phyloP scores from a whole-genome alignment of 2,329 filamentous ascomycete species.

The Emergomyces africanus region DNA sequence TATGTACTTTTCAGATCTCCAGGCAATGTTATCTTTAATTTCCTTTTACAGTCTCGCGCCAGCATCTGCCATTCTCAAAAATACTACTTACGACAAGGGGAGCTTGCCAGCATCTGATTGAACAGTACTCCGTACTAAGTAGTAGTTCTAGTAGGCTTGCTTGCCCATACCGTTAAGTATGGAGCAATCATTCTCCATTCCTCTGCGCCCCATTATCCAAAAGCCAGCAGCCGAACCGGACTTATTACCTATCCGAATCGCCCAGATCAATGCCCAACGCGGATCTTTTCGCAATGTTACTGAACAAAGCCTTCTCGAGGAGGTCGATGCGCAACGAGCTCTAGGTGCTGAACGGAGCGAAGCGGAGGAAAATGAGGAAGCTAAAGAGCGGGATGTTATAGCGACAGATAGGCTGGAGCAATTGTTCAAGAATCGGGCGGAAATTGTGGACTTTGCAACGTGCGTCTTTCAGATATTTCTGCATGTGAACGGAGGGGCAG shows the following conservation, averaged over 20 bases:
- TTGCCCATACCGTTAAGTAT: slow-evolving; percentile 18
- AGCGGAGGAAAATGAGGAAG: slow-evolving; percentile 35
- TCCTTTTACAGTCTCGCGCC: not conserved
- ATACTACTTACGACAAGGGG: not conserved
- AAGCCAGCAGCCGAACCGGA: slow-evolving; percentile 4
- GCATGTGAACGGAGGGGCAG: not conserved
- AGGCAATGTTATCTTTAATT: not conserved
- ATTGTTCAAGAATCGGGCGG: slow-evolving; percentile 32
- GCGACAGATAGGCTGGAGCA: slow-evolving; percentile 27
- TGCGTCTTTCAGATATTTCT: slow-evolving; percentile 12
- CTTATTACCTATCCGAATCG: slow-evolving; percentile 60
- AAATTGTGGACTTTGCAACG: slow-evolving; percentile 33
- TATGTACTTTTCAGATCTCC: not conserved
- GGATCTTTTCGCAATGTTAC: slow-evolving; percentile 72
- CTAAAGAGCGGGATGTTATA: slow-evolving; percentile 19
- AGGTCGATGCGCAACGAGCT: slow-evolving; percentile 41
- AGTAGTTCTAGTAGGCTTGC: too few species aligned
- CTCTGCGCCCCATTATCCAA: slow-evolving; percentile 44
- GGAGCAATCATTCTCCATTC: slow-evolving; percentile 38
- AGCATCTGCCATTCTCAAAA: not conserved
- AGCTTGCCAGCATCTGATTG: not conserved
- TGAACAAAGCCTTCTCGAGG: slow-evolving; percentile 56
- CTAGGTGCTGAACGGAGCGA: slow-evolving; percentile 35
- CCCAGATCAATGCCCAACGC: slow-evolving; percentile 63
- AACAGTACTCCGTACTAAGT: too few species aligned